phyloP scores from a whole-genome alignment of 371 early-diverging fungal genomes.

The Batrachochytrium dendrobatidis region DNA sequence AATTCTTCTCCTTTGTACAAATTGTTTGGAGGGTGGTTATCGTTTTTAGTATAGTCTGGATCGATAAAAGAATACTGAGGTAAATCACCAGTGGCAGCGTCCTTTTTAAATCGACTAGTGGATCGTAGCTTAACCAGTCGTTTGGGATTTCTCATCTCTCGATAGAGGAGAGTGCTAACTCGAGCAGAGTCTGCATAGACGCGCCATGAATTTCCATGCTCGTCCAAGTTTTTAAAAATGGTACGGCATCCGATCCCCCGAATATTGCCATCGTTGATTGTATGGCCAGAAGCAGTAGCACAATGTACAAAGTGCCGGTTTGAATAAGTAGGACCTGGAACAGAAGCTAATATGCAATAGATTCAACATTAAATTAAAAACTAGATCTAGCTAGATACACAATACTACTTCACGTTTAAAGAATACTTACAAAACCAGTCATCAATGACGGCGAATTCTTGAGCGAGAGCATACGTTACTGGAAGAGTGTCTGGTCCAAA shows the following conservation, averaged over 20 bases:
- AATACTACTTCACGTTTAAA: no score
- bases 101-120: constrained; percentile 10
- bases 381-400: neutral
- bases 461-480: constrained; percentile 18
- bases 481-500: constrained; percentile 17
- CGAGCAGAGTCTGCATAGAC: constrained; percentile 19
- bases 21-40: constrained; percentile 15
- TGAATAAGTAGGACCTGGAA: constrained; percentile 21
- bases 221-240: constrained; percentile 14
- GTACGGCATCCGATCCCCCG: constrained; percentile 16
- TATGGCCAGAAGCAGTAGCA: constrained; percentile 19
- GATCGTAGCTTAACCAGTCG: constrained; percentile 1
- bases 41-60: constrained; percentile 3
- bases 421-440: constrained; percentile 24
- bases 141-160: neutral
- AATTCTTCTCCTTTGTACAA: constrained; percentile 16
- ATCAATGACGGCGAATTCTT: constrained; percentile 25
- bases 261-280: neutral
- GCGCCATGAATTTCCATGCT: constrained; percentile 10
- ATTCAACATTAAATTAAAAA: neutral
- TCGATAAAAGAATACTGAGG: constrained; percentile 13
- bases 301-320: constrained; percentile 25
- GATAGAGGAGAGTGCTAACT: constrained; percentile 5
- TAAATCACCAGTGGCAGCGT: constrained; percentile 16
- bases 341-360: neutral